These are phyloP conservation scores for Fonsecaea monophora DNA, from an alignment of 2,329 filamentous ascomycete species.

Conservation along the genomic window DNA sequence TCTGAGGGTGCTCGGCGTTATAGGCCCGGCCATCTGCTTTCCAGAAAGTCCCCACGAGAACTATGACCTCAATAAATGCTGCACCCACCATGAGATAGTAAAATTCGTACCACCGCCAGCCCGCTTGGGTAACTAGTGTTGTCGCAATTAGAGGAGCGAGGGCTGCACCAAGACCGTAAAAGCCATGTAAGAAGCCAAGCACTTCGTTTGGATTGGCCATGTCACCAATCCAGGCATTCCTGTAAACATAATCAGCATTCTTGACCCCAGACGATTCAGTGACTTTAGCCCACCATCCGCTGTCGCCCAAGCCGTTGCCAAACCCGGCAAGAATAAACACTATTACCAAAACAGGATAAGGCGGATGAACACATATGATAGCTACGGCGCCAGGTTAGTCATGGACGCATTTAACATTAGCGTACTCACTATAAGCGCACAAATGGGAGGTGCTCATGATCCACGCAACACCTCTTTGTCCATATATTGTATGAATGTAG, in stretches of 20 bases:
- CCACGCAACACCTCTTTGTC: slow-evolving; percentile 74
- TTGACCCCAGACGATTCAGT: slow-evolving; percentile 46
- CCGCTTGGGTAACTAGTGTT: slow-evolving; percentile 58
- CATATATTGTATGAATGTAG: slow-evolving; percentile 53
- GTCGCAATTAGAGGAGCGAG: slow-evolving; percentile 75
- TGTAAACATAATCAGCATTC: slow-evolving; percentile 53
- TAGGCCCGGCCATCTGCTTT: slow-evolving; percentile 35
- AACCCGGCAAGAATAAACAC: slow-evolving; percentile 71
- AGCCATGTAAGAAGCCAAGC: slow-evolving; percentile 75
- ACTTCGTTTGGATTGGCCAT: slow-evolving; percentile 76
- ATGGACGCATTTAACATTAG: background rate
- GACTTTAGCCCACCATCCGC: slow-evolving; percentile 55
- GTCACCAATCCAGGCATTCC: slow-evolving; percentile 70
- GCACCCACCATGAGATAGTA: slow-evolving; percentile 71
- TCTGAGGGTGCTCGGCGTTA: slow-evolving; percentile 27
- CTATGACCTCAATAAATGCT: slow-evolving; percentile 30
- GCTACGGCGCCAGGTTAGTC: slow-evolving; percentile 49
- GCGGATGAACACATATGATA: slow-evolving; percentile 68
- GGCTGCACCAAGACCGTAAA: slow-evolving; percentile 73
- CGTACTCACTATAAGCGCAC: slow-evolving; percentile 59
- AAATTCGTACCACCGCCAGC: slow-evolving; percentile 70
- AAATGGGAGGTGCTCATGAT: slow-evolving; percentile 68
- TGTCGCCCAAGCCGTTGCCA: slow-evolving; percentile 72
- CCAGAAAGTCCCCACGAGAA: slow-evolving; percentile 60
- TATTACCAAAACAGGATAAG: slow-evolving; percentile 70